Evolutionary conservation across 306 rosid species (phyloP), one percentile per base, ranked within the genome.

Genomic region (Mimosa bimucronata): DNA sequence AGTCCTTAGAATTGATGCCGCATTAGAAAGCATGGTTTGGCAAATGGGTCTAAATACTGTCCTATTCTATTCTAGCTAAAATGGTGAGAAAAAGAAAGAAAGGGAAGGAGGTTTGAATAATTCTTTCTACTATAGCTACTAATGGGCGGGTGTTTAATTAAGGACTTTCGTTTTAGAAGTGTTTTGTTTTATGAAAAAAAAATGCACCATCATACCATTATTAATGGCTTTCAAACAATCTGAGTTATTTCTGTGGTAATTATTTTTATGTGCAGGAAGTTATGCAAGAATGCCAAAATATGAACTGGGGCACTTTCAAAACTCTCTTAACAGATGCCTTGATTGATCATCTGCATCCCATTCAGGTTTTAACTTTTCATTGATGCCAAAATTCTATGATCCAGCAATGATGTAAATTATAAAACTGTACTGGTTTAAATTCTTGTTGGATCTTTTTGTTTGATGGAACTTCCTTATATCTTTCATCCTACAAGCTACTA

Each of bases 281-380:
- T 79, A 83, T 61, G 53, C 84, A 75, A 79, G 98, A 92, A 82
- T 92, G 98, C 80, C 86, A 82, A 81, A 88, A 82, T 77, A 90
- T 92, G 98, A 95, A 80, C 83, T 93, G 98, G 98, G 98, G 98
- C 72, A 64, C 91, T 21, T 95, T 95, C 87, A 95, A 95, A 81
- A 16, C 77, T 79, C 88, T 91, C 65, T 82, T 95, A 65, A 76
- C 93, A 28, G 97, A 95, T 70, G 89, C 90, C 41, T 76, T 95
- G 92, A 86, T 92, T 79, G 92, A 91, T 76, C 98, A 95, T 81
- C 87, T 95, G 76, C 86, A 89, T 73, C 98, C 98, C 42, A 91
- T 95, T 83, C 98, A 95, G 98, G 98, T 92, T 86, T 79, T 53
- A 45, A 68, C 50, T 23, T 58, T 53, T 67, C 69, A 53, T 41